Evolutionary conservation across 768 basidiomycete genomes (phyloP), one percentile per base, ranked within the genome.

Genomic region (Xanthoconium stramineum): DNA sequence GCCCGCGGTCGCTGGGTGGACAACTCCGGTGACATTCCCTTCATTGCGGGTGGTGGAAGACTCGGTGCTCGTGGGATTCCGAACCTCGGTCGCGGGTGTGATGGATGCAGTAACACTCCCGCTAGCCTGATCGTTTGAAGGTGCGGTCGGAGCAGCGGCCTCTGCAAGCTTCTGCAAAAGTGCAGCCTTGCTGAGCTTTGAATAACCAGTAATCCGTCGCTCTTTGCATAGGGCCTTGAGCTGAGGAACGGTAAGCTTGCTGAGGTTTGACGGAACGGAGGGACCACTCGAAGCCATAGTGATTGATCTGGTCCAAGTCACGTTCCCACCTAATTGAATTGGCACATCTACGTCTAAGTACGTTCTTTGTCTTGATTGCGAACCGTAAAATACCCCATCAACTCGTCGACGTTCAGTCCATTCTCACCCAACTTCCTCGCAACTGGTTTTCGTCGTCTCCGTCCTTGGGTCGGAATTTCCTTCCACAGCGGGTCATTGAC

Each of bases 181-280:
- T 1, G 74, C 79, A 50, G 74, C 70, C 67, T 89, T 89, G 39
- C 70, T 66, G 19, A 88, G 79, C 65, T 85, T 91, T 11, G 86
- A 87, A 65, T 88, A 90, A 0, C 85, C 85, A 42, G 74, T 64
- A 28, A 90, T 72, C 20, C 77, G 73, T 52, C 71, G 77, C 49
- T 84, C 86, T 65, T 86, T 90, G 70, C 87, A 91, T 14, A 89
- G 56, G 5, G 77, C 77, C 64, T 83, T 89, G 19, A 91, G 77
- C 59, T 85, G 84, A 19, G 82, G 67, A 11, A 88, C 83, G 9
- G 82, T 86, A 3, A 86, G 66, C 50, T 73, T 79, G 53, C 30
- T 33, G 53, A 70, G 60, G 47, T 67, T 64, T 33, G 57, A 36
- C 5, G 52, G 17, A 46, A 19, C 32, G 5, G 57, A 39, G 32